A percentile compares a stretch with the other conserved stretches of the same genome.
These are phyloP conservation scores for Aphelidium insulamus DNA, from an alignment of 371 early-diverging fungal species.

Conservation along the genomic window DNA sequence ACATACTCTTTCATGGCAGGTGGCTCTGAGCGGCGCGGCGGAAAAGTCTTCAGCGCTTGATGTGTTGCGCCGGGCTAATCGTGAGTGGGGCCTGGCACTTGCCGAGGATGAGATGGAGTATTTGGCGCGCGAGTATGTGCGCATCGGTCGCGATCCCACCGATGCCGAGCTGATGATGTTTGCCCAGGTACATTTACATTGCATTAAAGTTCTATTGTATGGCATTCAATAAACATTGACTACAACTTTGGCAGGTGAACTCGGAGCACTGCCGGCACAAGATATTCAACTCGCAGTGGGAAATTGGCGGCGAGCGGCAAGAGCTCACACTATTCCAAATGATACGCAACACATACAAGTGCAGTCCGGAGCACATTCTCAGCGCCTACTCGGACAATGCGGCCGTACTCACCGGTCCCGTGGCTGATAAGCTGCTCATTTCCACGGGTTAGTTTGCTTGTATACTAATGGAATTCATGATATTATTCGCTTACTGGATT, in stretches of 20 bases:
- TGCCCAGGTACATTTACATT: slow-evolving; percentile 37
- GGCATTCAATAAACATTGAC: no score
- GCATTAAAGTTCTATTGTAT: not conserved
- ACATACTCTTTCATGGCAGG: not conserved
- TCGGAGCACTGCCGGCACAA: slow-evolving; percentile 97
- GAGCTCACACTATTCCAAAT: slow-evolving; percentile 69
- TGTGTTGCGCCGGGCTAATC: slow-evolving; percentile 51
- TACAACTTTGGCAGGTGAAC: no score
- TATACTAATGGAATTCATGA: no score
- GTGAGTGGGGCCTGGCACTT: slow-evolving; percentile 71
- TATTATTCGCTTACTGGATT: not conserved
- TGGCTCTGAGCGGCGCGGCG: no score
- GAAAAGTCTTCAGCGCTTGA: slow-evolving; percentile 22
- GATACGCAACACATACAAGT: slow-evolving; percentile 78
- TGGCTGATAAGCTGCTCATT: no score
- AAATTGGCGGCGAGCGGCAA: slow-evolving; percentile 57
- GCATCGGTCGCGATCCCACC: slow-evolving; percentile 62
- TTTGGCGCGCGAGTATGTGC: slow-evolving; percentile 61
- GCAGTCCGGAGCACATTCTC: slow-evolving; percentile 48
- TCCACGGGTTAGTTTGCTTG: not conserved
- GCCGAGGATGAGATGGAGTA: slow-evolving; percentile 87
- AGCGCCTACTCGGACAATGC: slow-evolving; percentile 95
- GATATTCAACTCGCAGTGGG: slow-evolving; percentile 90
- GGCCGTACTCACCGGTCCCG: slow-evolving; percentile 68
- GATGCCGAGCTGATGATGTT: slow-evolving; percentile 97